Conservation (phyloP, 2,329 filamentous ascomycete species). For the Colletotrichum orbiculare region DNA sequence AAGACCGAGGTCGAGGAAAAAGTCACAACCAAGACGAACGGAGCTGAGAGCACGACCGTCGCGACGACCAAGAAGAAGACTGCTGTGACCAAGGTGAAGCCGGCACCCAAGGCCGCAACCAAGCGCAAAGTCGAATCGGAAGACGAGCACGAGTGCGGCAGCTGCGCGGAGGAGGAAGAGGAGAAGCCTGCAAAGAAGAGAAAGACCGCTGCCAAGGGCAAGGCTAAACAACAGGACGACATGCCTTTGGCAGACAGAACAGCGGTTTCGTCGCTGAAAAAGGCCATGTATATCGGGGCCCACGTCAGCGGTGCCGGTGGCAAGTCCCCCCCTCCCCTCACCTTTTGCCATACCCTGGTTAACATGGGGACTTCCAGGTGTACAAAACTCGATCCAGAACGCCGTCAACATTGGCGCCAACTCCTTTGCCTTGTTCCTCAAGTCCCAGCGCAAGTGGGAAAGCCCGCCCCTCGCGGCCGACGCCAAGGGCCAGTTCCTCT, state of each 20-base stretch:
- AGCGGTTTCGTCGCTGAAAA: conserved; percentile 69
- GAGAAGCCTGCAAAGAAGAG: conserved; percentile 55
- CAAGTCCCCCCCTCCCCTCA: conserved; percentile 48
- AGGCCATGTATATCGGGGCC: conserved; percentile 85
- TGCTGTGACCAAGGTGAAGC: conserved; percentile 27
- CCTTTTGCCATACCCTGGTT: neutral
- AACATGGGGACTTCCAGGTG: conserved; percentile 62
- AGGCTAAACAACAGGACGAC: conserved; percentile 50
- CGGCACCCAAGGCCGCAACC: conserved; percentile 34
- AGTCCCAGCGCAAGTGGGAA: conserved; percentile 95
- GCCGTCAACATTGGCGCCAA: conserved; percentile 87
- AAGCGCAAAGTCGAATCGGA: conserved; percentile 48
- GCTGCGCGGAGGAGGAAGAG: conserved; percentile 38
- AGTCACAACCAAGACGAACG: conserved; percentile 35
- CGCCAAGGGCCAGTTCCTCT: conserved; percentile 75
- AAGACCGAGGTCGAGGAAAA: conserved; percentile 38
- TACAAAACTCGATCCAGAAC: conserved; percentile 88
- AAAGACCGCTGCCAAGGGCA: conserved; percentile 47
- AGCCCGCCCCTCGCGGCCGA: conserved; percentile 80
- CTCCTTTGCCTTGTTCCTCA: conserved; percentile 93
- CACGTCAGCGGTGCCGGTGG: conserved; percentile 93
- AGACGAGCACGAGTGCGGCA: conserved; percentile 41
- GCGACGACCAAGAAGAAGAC: conserved; percentile 31
- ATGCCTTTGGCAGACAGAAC: conserved; percentile 79
- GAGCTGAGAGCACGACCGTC: conserved; percentile 21